phyloP scores from a whole-genome alignment of 768 basidiomycete species.

The Boletus pseudo-olivaceus region DNA sequence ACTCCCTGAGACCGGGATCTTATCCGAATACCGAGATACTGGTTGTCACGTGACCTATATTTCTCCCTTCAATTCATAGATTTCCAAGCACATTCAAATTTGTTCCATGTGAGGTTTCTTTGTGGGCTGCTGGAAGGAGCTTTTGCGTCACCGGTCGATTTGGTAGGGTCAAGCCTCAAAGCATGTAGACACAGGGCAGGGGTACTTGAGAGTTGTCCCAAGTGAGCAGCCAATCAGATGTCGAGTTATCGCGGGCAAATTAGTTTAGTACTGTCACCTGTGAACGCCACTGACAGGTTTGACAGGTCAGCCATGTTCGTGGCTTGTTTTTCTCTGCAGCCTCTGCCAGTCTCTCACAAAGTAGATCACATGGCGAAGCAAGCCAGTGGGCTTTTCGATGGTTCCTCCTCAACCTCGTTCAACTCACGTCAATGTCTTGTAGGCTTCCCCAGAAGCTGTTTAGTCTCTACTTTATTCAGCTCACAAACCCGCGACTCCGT shows the following conservation, averaged over 20 bases:
- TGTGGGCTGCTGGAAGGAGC: too few species aligned
- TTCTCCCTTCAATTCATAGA: too few species aligned
- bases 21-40: neutral
- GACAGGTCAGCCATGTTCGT: too few species aligned
- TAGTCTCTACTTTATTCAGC: neutral
- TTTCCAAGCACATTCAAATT: too few species aligned
- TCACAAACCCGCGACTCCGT: neutral
- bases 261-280: too few species aligned
- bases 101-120: neutral
- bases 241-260: too few species aligned
- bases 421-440: neutral
- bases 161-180: too few species aligned
- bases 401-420: neutral
- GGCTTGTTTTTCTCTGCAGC: neutral
- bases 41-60: neutral
- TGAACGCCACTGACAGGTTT: too few species aligned
- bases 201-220: too few species aligned
- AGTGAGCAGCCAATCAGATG: too few species aligned
- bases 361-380: neutral
- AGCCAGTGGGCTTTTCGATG: neutral
- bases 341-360: neutral
- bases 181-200: too few species aligned
- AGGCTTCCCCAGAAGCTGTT: neutral
- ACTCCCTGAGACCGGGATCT: neutral
- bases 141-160: too few species aligned